phyloP scores from a whole-genome alignment of 2,329 filamentous ascomycete species.

The Microcyclosporella mali region DNA sequence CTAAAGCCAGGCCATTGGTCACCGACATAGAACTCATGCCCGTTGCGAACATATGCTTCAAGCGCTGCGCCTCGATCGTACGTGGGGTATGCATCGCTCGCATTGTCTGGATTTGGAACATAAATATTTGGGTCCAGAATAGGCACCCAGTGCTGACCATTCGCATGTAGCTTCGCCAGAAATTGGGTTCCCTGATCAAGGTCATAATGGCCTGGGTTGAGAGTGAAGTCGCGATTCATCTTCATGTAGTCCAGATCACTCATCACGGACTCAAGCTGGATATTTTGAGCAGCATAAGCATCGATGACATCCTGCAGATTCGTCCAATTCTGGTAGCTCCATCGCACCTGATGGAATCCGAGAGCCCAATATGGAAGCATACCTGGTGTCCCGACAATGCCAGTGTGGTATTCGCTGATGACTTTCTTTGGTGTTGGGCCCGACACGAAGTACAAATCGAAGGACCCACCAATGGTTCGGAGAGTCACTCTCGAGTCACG shows the following conservation, averaged over 20 bases:
- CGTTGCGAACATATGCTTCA: slow-evolving; percentile 48
- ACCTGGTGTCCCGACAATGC: slow-evolving; percentile 21
- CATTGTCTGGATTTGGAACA: slow-evolving; percentile 59
- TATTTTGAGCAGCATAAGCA: slow-evolving; percentile 46
- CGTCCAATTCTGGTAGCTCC: slow-evolving; percentile 60
- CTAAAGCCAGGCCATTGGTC: slow-evolving; percentile 21
- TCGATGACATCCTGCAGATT: slow-evolving; percentile 53
- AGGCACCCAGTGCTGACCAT: slow-evolving; percentile 50
- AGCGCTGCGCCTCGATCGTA: slow-evolving; percentile 47
- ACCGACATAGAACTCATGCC: slow-evolving; percentile 40
- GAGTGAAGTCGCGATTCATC: slow-evolving; percentile 51
- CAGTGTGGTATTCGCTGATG: slow-evolving; percentile 17
- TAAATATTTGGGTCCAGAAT: slow-evolving; percentile 58
- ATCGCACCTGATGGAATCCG: slow-evolving; percentile 24
- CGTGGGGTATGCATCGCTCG: slow-evolving; percentile 48
- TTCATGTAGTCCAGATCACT: slow-evolving; percentile 43
- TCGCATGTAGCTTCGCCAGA: slow-evolving; percentile 44
- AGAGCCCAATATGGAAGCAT: slow-evolving; percentile 25
- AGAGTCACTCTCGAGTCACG: slow-evolving; percentile 23
- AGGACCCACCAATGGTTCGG: slow-evolving; percentile 29
- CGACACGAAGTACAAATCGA: slow-evolving; percentile 71
- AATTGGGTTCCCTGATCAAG: slow-evolving; percentile 49
- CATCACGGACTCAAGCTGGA: slow-evolving; percentile 37
- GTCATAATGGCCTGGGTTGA: slow-evolving; percentile 50
- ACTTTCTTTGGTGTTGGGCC: slow-evolving; percentile 38